Conservation (phyloP, 768 basidiomycete genomes). For the Naganishia vaughanmartiniae region DNA sequence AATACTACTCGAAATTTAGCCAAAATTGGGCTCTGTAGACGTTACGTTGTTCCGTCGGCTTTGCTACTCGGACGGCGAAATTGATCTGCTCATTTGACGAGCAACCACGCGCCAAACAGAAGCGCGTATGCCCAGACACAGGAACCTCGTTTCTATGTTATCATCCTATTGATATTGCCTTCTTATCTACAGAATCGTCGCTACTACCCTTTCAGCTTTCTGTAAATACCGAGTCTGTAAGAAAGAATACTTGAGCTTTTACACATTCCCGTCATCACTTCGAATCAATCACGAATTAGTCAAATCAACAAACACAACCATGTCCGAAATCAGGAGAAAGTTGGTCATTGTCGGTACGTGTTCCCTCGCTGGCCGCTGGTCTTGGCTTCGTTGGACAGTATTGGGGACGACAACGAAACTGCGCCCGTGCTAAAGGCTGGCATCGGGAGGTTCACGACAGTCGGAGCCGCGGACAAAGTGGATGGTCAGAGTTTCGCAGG, state of each 20-base stretch:
- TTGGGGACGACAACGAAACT: no score
- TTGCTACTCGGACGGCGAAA: neutral
- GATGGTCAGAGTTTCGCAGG: no score
- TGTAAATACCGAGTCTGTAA: neutral
- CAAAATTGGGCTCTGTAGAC: no score
- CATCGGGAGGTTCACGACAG: no score
- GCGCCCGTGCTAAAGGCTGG: neutral
- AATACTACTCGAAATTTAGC: no score
- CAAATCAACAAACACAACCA: constrained; percentile 50
- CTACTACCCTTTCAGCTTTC: neutral
- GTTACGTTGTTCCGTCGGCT: neutral
- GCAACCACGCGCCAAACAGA: neutral
- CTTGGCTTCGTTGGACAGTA: neutral
- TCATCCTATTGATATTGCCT: neutral
- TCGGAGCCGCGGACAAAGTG: no score
- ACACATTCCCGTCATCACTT: neutral
- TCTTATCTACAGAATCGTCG: neutral
- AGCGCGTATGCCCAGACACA: neutral
- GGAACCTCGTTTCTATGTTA: neutral
- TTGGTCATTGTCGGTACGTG: constrained; percentile 86
- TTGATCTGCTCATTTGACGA: neutral
- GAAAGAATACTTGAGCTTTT: neutral
- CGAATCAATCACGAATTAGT: neutral
- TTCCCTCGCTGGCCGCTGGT: neutral
- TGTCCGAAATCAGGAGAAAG: constrained; percentile 98